These are phyloP conservation scores for Lathyrus sativus DNA, from an alignment of 306 rosid species.

Conservation along the genomic window DNA sequence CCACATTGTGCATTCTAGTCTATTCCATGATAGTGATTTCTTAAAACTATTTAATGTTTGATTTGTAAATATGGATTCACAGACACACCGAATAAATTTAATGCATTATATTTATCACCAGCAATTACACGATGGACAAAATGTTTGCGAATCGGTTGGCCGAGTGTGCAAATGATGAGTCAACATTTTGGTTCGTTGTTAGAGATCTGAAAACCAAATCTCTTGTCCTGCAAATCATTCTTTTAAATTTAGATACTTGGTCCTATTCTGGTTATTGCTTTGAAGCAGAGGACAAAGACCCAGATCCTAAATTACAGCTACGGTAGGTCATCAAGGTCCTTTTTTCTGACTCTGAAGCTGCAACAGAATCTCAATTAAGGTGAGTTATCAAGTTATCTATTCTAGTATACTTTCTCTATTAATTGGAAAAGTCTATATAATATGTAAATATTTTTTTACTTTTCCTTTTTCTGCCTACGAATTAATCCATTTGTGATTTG, in stretches of 20 bases:
- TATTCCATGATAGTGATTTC: neutral
- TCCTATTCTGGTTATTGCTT: slow-evolving; percentile 60
- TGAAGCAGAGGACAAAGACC: slow-evolving; percentile 38
- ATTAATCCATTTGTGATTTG: slow-evolving; percentile 41
- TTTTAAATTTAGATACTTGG: slow-evolving; percentile 77
- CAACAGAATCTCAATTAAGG: slow-evolving; percentile 67
- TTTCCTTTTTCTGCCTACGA: neutral
- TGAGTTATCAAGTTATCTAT: slow-evolving; percentile 35
- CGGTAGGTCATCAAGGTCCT: slow-evolving; percentile 70
- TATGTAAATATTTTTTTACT: too few relatives aligned
- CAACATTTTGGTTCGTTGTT: slow-evolving; percentile 78
- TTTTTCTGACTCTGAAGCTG: slow-evolving; percentile 56
- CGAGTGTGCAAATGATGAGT: slow-evolving; percentile 75
- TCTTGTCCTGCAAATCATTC: slow-evolving; percentile 68
- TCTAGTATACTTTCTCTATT: too few relatives aligned
- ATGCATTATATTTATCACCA: slow-evolving; percentile 41
- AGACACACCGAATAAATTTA: slow-evolving; percentile 6
- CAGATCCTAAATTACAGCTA: slow-evolving; percentile 54
- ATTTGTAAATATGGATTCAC: slow-evolving; percentile 18
- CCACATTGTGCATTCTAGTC: neutral
- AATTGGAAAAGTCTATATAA: too few relatives aligned
- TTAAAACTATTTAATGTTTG: slow-evolving; percentile 18
- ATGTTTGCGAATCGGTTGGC: slow-evolving; percentile 79
- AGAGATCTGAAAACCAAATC: slow-evolving; percentile 67
- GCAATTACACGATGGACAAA: slow-evolving; percentile 70